Evolutionary conservation across 306 rosid species (phyloP).

Genomic region (Mimosa bimucronata): DNA sequence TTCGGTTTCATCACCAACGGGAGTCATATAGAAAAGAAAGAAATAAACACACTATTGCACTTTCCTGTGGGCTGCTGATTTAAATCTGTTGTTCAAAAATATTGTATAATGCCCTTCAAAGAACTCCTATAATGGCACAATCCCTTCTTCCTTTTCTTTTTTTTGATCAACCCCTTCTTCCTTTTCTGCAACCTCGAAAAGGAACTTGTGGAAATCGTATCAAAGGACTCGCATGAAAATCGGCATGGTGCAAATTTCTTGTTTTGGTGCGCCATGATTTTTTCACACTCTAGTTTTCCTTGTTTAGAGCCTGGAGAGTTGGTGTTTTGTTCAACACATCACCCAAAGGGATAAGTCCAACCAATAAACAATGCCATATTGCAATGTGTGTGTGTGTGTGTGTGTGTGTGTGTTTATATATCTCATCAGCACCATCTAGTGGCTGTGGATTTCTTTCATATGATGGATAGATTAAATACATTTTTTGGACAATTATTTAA

Average conservation of each 20-base stretch:
- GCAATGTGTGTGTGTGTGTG: too few species aligned
- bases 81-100: neutral
- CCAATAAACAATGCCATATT: neutral
- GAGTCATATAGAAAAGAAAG: conserved; percentile 42
- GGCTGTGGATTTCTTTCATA: neutral
- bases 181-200: neutral
- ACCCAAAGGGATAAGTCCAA: too few species aligned
- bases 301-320: neutral
- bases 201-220: neutral
- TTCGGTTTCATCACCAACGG: conserved; percentile 49
- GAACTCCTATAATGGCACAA: neutral
- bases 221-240: neutral
- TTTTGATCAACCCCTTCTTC: too few species aligned
- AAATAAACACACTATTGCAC: conserved; percentile 32
- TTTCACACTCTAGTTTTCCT: neutral
- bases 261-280: neutral
- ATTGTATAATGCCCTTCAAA: neutral
- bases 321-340: neutral
- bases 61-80: conserved; percentile 37
- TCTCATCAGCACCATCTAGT: neutral
- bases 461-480: neutral
- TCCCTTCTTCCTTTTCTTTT: too few species aligned
- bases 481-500: neutral
- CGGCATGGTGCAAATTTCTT: conserved; percentile 6
- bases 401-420: too few species aligned